Conservation (phyloP, 768 basidiomycete species). For the Psilocybe tampanensis region DNA sequence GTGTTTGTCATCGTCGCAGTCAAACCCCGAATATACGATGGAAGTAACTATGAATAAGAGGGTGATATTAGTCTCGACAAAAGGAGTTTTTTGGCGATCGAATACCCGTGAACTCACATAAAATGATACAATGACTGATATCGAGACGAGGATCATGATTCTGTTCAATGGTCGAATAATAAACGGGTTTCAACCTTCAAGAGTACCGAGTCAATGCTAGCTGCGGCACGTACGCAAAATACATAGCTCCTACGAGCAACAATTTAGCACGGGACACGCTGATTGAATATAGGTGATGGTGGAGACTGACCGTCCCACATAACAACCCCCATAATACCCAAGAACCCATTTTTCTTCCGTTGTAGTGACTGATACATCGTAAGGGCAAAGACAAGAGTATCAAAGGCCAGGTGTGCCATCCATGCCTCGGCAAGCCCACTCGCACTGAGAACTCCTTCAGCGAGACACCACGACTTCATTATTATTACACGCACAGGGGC, state of each 20-base stretch:
- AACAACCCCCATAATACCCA: background rate
- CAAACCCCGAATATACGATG: background rate
- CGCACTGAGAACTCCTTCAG: background rate
- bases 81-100: too few relatives aligned
- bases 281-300: background rate
- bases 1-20: background rate
- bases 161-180: background rate
- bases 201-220: background rate
- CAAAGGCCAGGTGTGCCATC: constrained; percentile 20
- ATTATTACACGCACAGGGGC: background rate
- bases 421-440: constrained; percentile 17
- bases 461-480: too few relatives aligned
- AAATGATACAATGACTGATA: background rate
- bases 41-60: background rate
- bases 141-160: background rate
- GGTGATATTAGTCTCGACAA: too few relatives aligned
- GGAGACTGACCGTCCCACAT: constrained; percentile 6
- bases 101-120: background rate
- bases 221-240: background rate
- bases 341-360: background rate
- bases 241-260: background rate
- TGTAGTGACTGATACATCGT: constrained; percentile 19
- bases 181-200: background rate
- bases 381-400: constrained; percentile 20
- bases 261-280: background rate